Evolutionary conservation across 2,329 filamentous ascomycete species (phyloP).

Genomic region (Colletotrichum acutatum): DNA sequence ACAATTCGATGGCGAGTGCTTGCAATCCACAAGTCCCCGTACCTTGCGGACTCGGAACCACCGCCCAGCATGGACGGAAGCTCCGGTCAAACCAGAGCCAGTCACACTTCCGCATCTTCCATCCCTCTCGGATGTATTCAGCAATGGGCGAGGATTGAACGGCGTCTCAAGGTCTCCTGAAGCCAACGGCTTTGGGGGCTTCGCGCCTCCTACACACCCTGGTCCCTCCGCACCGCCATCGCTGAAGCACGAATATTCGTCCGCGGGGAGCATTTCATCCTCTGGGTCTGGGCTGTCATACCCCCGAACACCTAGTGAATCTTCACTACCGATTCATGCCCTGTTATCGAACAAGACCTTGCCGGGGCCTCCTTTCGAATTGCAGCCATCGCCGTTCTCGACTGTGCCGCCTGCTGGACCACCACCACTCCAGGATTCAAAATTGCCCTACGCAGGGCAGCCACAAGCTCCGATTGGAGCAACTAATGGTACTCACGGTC

Average conservation of each 20-base stretch:
- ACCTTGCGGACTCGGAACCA: constrained; percentile 16
- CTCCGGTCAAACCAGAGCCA: constrained; percentile 9
- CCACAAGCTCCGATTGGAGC: not conserved
- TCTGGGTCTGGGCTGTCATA: constrained; percentile 45
- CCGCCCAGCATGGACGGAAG: constrained; percentile 33
- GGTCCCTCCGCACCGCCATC: constrained; percentile 44
- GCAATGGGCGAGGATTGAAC: constrained; percentile 43
- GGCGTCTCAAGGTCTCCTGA: constrained; percentile 34
- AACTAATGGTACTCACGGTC: constrained; percentile 22
- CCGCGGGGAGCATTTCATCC: constrained; percentile 55
- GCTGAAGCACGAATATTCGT: constrained; percentile 59
- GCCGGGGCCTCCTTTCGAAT: constrained; percentile 35
- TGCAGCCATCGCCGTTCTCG: constrained; percentile 21
- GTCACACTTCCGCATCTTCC: constrained; percentile 51
- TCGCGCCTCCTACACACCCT: constrained; percentile 6
- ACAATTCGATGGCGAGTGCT: constrained; percentile 47
- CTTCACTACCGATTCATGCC: constrained; percentile 64
- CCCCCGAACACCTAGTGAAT: constrained; percentile 60
- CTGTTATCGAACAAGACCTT: constrained; percentile 56
- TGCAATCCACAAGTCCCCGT: constrained; percentile 32
- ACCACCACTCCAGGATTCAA: constrained; percentile 35
- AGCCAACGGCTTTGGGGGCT: constrained; percentile 7
- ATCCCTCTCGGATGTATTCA: constrained; percentile 60
- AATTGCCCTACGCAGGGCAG: constrained; percentile 1
- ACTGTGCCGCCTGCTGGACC: constrained; percentile 27